Base-by-base conservation (phyloP, 345 rosid species). In the Mangifera indica region DNA sequence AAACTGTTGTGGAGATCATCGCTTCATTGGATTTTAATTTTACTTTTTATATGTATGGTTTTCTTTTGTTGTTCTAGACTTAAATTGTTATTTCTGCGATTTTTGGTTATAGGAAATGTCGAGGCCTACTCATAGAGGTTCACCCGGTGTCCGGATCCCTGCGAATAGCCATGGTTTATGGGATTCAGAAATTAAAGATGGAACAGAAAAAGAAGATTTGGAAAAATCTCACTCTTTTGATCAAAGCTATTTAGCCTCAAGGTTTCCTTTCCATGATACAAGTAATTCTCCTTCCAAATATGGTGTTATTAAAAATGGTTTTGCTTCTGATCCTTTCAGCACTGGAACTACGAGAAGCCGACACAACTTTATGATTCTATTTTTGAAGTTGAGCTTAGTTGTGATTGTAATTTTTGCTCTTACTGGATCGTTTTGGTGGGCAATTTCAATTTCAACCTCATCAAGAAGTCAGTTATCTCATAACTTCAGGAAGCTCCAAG, bases 351-450 rank as follows among this genome's bases (percentile, higher is more conserved):
- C 90, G 9, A 88, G 96, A 74, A 86, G 66, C 75, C 82, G 89
- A 63, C 97, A 83, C 74, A 88, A 83, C 74, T 68, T 88, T 67
- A 76, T 86, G 66, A 56, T 91, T 77, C 68, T 85, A 14, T 76
- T 86, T 67, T 78, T 96, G 75, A 91, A 88, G 84, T 79, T 84
- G 69, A 88, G 95, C 86, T 86, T 96, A 77, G 79, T 85, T 82
- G 70, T 84, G 51, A 93, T 89, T 56, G 87, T 89, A 57, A 58
- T 89, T 69, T 54, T 82, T 69, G 94, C 98, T 48, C 81, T 96
- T 8, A 78, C 79, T 9, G 97, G 97, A 61, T 96, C 99, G 7
- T 86, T 96, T 67, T 96, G 94, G 95, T 96, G 98, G 99, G 86
- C 99, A 0, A 15, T 96, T 60, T 89, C 93, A 5, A 87, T 93